These are phyloP conservation scores for Acrodontium crateriforme DNA, from an alignment of 2,329 filamentous ascomycete species.

Conservation along the genomic window DNA sequence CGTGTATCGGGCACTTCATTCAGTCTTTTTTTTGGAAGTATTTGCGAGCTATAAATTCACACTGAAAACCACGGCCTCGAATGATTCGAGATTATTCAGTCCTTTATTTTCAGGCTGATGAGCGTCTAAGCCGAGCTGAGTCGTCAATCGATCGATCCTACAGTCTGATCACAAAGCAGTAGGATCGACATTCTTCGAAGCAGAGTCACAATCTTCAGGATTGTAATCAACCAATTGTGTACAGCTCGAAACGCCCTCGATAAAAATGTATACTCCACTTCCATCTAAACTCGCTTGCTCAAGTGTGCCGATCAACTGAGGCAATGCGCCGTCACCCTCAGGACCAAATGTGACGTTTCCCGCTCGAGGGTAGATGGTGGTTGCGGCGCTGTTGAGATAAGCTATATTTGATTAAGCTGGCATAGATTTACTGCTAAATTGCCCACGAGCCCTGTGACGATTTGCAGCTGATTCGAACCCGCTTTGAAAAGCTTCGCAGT, in stretches of 20 bases:
- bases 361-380: slow-evolving; percentile 5
- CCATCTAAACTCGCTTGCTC: slow-evolving; percentile 10
- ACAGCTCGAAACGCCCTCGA: slow-evolving; percentile 11
- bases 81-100: no score
- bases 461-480: slow-evolving; percentile 10
- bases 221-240: slow-evolving; percentile 13
- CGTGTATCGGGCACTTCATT: no score
- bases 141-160: no score
- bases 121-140: no score
- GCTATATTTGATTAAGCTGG: slow-evolving; percentile 14
- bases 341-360: slow-evolving; percentile 14
- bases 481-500: slow-evolving; percentile 9
- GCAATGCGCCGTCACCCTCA: slow-evolving; percentile 8
- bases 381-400: slow-evolving; percentile 15
- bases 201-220: slow-evolving; percentile 11
- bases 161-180: slow-evolving; percentile 4
- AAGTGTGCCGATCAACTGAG: slow-evolving; percentile 4
- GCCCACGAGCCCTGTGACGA: slow-evolving; percentile 1
- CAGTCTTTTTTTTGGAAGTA: no score
- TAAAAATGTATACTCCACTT: slow-evolving; percentile 8
- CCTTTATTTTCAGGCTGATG: no score
- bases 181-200: slow-evolving; percentile 8
- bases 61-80: no score
- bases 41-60: no score
- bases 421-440: slow-evolving; percentile 7